A percentile compares a stretch with the other conserved stretches of the same genome.
Evolutionary conservation across 2,329 filamentous ascomycete genomes (phyloP).

Genomic region (Byssothecium circinans): DNA sequence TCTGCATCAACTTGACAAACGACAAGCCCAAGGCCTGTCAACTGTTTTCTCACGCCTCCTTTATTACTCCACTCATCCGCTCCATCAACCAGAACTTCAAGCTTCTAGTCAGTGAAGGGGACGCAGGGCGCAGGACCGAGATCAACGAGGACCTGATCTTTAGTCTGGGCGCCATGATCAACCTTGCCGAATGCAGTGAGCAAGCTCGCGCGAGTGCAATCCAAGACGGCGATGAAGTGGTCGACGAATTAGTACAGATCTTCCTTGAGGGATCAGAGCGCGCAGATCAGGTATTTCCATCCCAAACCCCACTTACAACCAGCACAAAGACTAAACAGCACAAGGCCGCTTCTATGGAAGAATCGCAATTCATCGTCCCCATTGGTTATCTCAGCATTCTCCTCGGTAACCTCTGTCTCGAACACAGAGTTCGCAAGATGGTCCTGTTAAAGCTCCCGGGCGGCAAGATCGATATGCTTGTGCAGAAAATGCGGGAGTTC

Average conservation of each 20-base stretch:
- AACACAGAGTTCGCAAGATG: constrained; percentile 47
- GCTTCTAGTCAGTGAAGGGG: constrained; percentile 27
- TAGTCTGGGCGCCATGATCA: constrained; percentile 80
- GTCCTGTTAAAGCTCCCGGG: constrained; percentile 50
- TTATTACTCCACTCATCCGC: constrained; percentile 49
- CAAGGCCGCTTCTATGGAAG: constrained; percentile 60
- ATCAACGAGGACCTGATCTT: constrained; percentile 72
- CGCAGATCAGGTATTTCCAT: constrained; percentile 65
- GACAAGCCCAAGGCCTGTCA: constrained; percentile 71
- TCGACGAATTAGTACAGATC: constrained; percentile 63
- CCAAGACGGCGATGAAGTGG: constrained; percentile 45
- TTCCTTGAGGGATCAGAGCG: constrained; percentile 70
- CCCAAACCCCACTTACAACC: neutral
- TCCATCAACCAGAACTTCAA: constrained; percentile 33
- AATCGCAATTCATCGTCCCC: constrained; percentile 77
- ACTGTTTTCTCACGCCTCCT: constrained; percentile 61
- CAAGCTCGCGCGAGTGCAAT: constrained; percentile 49
- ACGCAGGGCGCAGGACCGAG: constrained; percentile 57
- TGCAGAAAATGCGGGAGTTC: constrained; percentile 65
- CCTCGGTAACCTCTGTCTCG: constrained; percentile 76
- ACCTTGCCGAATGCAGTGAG: constrained; percentile 78
- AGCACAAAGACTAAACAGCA: constrained; percentile 14
- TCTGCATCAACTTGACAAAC: constrained; percentile 86
- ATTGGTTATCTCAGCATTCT: constrained; percentile 85
- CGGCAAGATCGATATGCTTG: constrained; percentile 52